Conservation (phyloP, 495 filamentous ascomycete species). For the Penicillium silybi region DNA sequence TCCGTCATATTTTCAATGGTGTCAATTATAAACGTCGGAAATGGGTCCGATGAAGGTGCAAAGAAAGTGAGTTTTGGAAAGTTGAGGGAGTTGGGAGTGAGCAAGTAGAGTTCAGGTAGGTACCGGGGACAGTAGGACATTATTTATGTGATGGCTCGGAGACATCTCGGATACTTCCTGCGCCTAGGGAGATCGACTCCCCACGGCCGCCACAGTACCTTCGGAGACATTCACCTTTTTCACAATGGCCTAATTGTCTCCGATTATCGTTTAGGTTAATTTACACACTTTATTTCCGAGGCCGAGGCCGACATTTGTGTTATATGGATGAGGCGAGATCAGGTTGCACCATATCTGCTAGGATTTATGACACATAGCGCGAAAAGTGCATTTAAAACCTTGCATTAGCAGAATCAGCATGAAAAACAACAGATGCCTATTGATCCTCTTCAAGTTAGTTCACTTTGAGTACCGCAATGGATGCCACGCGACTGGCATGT, state of each 20-base stretch:
- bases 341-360: not conserved
- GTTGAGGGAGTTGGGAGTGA: not conserved
- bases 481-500: not conserved
- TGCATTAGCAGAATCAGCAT: no score
- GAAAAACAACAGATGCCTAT: not conserved
- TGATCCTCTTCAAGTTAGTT: not conserved
- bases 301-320: not conserved
- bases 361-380: not conserved
- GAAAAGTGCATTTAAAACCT: not conserved
- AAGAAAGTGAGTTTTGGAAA: not conserved
- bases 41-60: not conserved
- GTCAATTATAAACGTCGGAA: not conserved
- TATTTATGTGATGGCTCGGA: conserved; percentile 18
- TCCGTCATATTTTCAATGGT: conserved; percentile 28
- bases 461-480: not conserved
- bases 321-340: not conserved
- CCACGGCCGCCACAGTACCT: not conserved
- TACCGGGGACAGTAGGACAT: not conserved
- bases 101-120: not conserved
- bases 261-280: not conserved
- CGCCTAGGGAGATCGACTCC: not conserved
- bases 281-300: not conserved
- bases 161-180: conserved; percentile 26
- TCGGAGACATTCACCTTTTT: conserved; percentile 8
- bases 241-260: not conserved